Percentiles rank a stretch among this genome's conserved stretches.
These are phyloP conservation scores for Cryptococcus wingfieldii DNA, from an alignment of 1,284 basidiomycete genomes.

Conservation along the genomic window DNA sequence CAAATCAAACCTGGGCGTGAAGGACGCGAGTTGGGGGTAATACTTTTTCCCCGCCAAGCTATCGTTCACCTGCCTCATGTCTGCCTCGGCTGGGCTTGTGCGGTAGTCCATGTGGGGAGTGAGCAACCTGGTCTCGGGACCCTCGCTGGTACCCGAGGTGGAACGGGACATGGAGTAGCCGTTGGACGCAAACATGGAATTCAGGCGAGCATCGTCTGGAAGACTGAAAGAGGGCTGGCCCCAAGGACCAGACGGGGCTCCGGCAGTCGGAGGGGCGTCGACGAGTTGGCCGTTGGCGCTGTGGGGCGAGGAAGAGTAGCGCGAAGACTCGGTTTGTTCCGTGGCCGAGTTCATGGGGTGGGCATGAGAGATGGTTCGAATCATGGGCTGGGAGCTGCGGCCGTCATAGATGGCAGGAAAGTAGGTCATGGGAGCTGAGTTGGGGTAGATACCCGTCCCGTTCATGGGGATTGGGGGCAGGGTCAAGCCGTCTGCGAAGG, in stretches of 20 bases:
- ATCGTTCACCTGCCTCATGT: constrained; percentile 36
- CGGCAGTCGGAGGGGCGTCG: constrained; percentile 22
- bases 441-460: constrained; percentile 15
- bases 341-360: constrained; percentile 37
- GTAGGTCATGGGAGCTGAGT: constrained; percentile 19
- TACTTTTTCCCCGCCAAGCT: constrained; percentile 15
- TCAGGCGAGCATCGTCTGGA: neutral
- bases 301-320: constrained; percentile 35
- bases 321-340: constrained; percentile 29
- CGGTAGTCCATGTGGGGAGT: constrained; percentile 31
- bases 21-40: constrained; percentile 3
- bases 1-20: constrained; percentile 14
- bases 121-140: constrained; percentile 23
- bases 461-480: constrained; percentile 9
- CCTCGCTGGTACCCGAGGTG: constrained; percentile 29
- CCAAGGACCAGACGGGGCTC: constrained; percentile 4
- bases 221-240: constrained; percentile 22
- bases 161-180: constrained; percentile 37
- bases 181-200: neutral
- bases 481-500: constrained; percentile 15
- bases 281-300: constrained; percentile 12
- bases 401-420: constrained; percentile 21
- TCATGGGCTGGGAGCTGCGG: constrained; percentile 25
- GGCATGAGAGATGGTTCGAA: constrained; percentile 32
- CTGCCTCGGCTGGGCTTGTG: constrained; percentile 19